Evolutionary conservation across 73 alveolate species (phyloP).

Genomic region (Paramecium sexaurelia): DNA sequence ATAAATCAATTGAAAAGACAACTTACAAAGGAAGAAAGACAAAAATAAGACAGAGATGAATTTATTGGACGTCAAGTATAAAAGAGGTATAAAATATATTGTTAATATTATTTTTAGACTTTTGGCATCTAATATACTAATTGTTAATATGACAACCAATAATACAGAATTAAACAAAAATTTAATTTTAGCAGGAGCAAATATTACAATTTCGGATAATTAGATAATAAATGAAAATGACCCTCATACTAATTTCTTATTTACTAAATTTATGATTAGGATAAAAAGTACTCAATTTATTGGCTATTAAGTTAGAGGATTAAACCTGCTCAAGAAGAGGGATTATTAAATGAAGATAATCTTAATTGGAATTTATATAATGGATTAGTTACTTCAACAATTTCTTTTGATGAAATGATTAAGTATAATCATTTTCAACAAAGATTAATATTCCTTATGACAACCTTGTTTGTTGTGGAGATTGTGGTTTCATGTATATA

Average conservation of each 20-base stretch:
- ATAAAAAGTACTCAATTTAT: slow-evolving; percentile 22
- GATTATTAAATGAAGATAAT: neutral
- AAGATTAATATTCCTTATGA: slow-evolving; percentile 50
- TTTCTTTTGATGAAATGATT: slow-evolving; percentile 13
- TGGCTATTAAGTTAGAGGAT: slow-evolving; percentile 1
- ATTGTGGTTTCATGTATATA: slow-evolving; percentile 55
- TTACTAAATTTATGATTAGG: slow-evolving; percentile 36
- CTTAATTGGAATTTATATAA: neutral
- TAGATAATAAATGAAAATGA: neutral
- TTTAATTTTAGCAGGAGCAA: slow-evolving; percentile 57
- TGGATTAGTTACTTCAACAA: slow-evolving; percentile 31
- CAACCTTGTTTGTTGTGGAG: slow-evolving; percentile 60
- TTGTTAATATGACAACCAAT: slow-evolving; percentile 17
- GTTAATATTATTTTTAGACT: neutral
- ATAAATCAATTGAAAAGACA: too few species aligned
- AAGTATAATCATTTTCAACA: neutral
- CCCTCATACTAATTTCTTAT: slow-evolving; percentile 44
- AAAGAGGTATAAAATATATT: neutral
- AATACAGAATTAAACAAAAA: slow-evolving; percentile 60
- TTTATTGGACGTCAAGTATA: slow-evolving; percentile 45
- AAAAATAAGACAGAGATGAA: slow-evolving; percentile 4
- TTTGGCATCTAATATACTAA: slow-evolving; percentile 23
- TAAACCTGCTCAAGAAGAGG: slow-evolving; percentile 8
- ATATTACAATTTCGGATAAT: slow-evolving; percentile 30
- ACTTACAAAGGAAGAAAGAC: too few species aligned